Evolutionary conservation across 2,329 filamentous ascomycete species (phyloP), one percentile per base, ranked within the genome.

Genomic region (Mycocentrospora acerina): DNA sequence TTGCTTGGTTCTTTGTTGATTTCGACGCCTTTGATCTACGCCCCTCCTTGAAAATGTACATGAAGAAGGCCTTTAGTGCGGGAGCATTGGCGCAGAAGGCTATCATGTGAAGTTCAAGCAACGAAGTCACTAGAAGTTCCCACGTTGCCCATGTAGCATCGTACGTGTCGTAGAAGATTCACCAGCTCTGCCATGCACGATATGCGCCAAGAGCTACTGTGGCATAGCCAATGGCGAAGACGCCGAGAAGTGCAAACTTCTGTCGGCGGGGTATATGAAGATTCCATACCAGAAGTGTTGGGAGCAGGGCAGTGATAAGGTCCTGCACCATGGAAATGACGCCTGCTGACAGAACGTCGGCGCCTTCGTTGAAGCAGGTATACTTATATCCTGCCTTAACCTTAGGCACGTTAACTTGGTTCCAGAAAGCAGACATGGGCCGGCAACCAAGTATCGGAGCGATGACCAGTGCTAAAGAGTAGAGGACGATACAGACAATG

Each of bases 391-490:
- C 49, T 8, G 29, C 16, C 1, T 29, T 24, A 7, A 43, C 12
- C 24, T 51, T 48, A n/a, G 41, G 9, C 10, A 48, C n/a, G 25
- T 58, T 34, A 4, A 41, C 4, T 27, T 54, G 52, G 14, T 59
- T 41, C 53, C 53, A 60, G 34, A 52, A 60, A 2, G 53, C 57
- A n/a, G 48, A 48, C 6, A 59, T 45, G 2, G 53, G 55, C 6
- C 36, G 30, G 34, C 57, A 60, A 25, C 37, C 37, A 13, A 57
- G 49, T 10, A 57, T 37, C 2, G 52, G 48, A 10, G 55, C 39
- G 24, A 57, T 28, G 3, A 44, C 32, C 25, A 58, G 58, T 8
- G 44, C 38, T 14, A 56, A 40, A 2, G 50, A 50, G 36, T 49
- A 49, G 4, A 30, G 28, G 4, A 38, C 40, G 25, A 57, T 51